A percentile compares a stretch with the other conserved stretches of the same genome.
phyloP scores from a whole-genome alignment of 208 protist genomes.

The Crithidia sp. region DNA sequence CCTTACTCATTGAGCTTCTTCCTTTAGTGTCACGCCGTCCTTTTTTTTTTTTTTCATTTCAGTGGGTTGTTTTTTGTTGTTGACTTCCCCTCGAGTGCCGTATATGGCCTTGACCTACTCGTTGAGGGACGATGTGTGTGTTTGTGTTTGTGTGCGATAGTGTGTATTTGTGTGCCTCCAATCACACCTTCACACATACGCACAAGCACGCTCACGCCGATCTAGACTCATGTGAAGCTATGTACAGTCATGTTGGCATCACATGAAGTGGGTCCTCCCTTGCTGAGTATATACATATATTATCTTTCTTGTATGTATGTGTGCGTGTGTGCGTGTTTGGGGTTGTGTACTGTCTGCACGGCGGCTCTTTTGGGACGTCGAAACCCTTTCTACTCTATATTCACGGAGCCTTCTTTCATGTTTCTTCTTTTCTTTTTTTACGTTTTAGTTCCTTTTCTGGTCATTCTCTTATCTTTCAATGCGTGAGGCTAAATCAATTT shows the following conservation, averaged over 20 bases:
- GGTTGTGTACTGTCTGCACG: no score
- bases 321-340: slow-evolving; percentile 6
- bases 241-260: background rate
- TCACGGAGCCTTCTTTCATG: background rate
- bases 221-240: background rate
- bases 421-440: background rate
- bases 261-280: background rate
- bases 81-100: slow-evolving; percentile 12
- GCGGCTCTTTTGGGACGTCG: no score
- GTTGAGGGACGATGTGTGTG: no score
- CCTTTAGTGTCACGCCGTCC: background rate
- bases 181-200: background rate
- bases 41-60: slow-evolving; percentile 19
- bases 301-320: slow-evolving; percentile 8
- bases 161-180: no score
- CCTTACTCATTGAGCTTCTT: background rate
- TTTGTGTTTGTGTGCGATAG: no score
- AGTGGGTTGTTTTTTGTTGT: slow-evolving; percentile 26
- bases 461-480: background rate
- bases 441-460: background rate
- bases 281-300: background rate
- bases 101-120: background rate
- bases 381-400: no score
- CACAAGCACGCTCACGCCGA: slow-evolving; percentile 11
- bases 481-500: no score